These are phyloP conservation scores for Psilocybe cubensis DNA, from an alignment of 768 basidiomycete species.

Conservation along the genomic window DNA sequence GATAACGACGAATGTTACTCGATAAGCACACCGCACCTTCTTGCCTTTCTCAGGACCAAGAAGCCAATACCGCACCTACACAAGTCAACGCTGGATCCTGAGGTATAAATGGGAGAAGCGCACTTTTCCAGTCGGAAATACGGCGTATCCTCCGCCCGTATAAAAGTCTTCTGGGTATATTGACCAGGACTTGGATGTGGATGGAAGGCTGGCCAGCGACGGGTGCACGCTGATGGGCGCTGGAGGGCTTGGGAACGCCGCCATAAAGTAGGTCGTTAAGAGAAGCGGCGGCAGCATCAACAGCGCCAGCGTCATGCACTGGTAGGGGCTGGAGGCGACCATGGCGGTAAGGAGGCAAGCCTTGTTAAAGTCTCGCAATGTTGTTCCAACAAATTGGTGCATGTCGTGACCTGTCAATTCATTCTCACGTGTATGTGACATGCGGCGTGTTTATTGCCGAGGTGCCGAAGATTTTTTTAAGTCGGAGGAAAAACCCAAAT, in stretches of 20 bases:
- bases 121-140: constrained; percentile 68
- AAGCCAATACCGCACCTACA: constrained; percentile 76
- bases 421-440: constrained; percentile 1
- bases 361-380: neutral
- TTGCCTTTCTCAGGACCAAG: constrained; percentile 70
- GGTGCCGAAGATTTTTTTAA: neutral
- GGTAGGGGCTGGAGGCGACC: constrained; percentile 39
- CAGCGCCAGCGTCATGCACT: constrained; percentile 56
- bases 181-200: constrained; percentile 58
- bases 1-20: neutral
- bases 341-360: constrained; percentile 22
- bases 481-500: too few relatives aligned
- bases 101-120: constrained; percentile 17
- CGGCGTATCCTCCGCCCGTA: constrained; percentile 63
- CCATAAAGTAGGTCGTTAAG: constrained; percentile 61
- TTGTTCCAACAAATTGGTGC: constrained; percentile 9
- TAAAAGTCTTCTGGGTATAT: constrained; percentile 78
- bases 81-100: constrained; percentile 1
- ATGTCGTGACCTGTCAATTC: neutral
- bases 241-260: constrained; percentile 68
- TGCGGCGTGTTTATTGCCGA: neutral
- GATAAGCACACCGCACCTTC: constrained; percentile 48
- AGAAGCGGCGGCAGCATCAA: constrained; percentile 65
- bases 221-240: constrained; percentile 50
- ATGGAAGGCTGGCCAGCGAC: constrained; percentile 64